Evolutionary conservation across 2,329 filamentous ascomycete genomes (phyloP), one percentile per base, ranked within the genome.

Genomic region (Alternaria triticina): DNA sequence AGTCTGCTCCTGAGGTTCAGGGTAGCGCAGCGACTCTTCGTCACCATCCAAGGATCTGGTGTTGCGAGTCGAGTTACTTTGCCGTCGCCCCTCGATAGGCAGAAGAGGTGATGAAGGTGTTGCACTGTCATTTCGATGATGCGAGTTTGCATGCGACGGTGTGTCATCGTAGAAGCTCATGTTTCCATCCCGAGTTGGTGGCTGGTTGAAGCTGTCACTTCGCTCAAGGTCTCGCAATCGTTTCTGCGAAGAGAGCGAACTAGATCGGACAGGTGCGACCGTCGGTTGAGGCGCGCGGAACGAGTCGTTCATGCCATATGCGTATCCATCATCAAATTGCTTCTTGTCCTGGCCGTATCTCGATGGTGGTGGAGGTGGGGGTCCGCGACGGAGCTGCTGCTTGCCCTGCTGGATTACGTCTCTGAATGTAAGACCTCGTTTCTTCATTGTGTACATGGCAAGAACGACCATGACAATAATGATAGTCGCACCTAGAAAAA

Each of bases 381-480:
- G 62, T 30, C 70, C 68, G 49, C 72, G 68, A 23, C 69, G 65
- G 11, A 74, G 56, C 59, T 70, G 69, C 43, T 69, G 61, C 58
- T 69, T 77, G 27, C 69, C 68, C 7, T 70, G 72, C 43, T 67
- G 68, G 23, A 78, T 30, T 12, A 74, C 68, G 61, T 78, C 72
- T 17, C 51, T 56, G 40, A 80, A 65, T n/a, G 75, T 70, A 27
- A 80, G 54, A n/a, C 77, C 76, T 23, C 77, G 77, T 62, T 77
- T 79, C 44, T 78, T 75, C 77, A 80, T 78, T 0, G 74, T 78
- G 55, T 80, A 76, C 13, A 81, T 63, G 25, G 73, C 77, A 52
- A 79, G 66, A 7, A 80, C 59, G 25, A 79, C 57, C 72, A 80
- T 76, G 54, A 79, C 74, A 17, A 81, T 66, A 30, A 81, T 71